phyloP scores from a whole-genome alignment of 116 monocot genomes.

The Zostera marina region DNA sequence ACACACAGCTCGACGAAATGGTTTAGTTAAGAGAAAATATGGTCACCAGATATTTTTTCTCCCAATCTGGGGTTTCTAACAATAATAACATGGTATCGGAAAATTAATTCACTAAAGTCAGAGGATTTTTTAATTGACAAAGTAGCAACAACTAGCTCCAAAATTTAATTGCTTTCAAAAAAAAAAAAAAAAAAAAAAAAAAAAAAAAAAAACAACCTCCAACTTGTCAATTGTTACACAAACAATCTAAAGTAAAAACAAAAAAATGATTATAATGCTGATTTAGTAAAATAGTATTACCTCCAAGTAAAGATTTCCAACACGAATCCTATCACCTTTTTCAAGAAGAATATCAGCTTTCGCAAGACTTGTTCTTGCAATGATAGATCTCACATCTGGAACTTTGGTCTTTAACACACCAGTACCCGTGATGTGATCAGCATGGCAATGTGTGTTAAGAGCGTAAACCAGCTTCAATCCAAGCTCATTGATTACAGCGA shows the following conservation, averaged over 20 bases:
- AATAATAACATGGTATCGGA: background rate
- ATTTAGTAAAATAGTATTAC: constrained; percentile 24
- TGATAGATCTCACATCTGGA: constrained; percentile 67
- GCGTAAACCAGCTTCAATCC: constrained; percentile 83
- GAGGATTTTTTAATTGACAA: no score
- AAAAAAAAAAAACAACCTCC: no score
- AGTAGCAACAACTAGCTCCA: no score
- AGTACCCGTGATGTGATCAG: constrained; percentile 92
- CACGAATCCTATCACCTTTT: constrained; percentile 57
- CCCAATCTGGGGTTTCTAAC: no score
- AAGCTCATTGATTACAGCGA: constrained; percentile 51
- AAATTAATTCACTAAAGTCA: no score
- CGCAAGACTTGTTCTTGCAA: constrained; percentile 59
- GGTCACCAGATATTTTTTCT: no score
- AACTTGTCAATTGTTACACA: no score
- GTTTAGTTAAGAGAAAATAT: no score
- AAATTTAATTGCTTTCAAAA: no score
- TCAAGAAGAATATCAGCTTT: constrained; percentile 69
- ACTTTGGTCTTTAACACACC: constrained; percentile 66
- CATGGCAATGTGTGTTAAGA: constrained; percentile 91
- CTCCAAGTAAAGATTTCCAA: constrained; percentile 77
- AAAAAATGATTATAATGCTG: background rate
- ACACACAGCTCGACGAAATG: no score
- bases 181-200: no score
- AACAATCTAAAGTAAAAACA: background rate